Evolutionary conservation across 768 basidiomycete species (phyloP), one percentile per base, ranked within the genome.

Genomic region (Baorangia bicolor): DNA sequence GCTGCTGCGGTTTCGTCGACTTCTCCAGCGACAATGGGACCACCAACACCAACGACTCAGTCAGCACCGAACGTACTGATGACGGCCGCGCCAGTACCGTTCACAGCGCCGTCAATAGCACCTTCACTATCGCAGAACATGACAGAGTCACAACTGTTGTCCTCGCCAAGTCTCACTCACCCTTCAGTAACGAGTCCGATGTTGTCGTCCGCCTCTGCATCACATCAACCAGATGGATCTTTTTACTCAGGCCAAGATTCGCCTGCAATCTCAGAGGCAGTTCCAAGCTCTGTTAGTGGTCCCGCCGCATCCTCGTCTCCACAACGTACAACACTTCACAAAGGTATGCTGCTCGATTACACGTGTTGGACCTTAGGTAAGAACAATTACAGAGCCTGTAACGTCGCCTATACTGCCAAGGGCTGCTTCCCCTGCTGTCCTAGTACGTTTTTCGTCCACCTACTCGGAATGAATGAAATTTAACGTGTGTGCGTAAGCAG

Each of bases 111-210:
- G 2, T 73, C 78, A 51, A 72, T 76, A 74, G 49, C 69, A 38
- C 59, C 70, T 20, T 71, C 73, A 25, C 49, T 74, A 38, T 72
- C 72, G 16, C 71, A 75, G 23, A 64, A 63, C 49, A 37, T 66
- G 39, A 51, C 63, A 37, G 78, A 79, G 14, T 73, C 75, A 37
- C 67, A 72, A 35, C 25, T 74, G 25, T 73, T 84, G 13, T 84
- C 88, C 0, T 92, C 91, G 10, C 90, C 91, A 28, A 93, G 90
- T 67, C 74, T 92, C 51, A 92, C 91, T n/a, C 90, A 92, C 71
- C 86, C 83, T 37, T 92, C 91, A 6, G 77, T 87, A 46, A 87
- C 88, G 53, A 93, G 90, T 60, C 90, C 90, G 0, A 85, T 91
- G 77, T 63, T 92, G 49, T 92, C 90, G 18, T 90, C 82, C 25